Base-by-base conservation (phyloP, 495 filamentous ascomycete species). In the Margaritispora aquatica region DNA sequence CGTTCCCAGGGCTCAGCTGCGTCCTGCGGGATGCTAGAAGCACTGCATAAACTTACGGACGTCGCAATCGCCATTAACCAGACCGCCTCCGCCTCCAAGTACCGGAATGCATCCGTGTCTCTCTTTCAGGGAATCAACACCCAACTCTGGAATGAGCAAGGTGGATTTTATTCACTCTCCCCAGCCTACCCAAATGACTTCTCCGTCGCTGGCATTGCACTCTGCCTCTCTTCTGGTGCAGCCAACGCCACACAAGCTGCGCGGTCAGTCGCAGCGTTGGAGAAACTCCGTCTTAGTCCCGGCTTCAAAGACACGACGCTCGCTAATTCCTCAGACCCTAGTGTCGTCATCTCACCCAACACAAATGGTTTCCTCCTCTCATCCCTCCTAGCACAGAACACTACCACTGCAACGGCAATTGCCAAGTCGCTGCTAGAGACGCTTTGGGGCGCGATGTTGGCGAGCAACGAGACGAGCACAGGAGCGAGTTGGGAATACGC, bases 401-500 rank as follows among this genome's bases (percentile, higher is more conserved):
- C 36, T 17, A n/a, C 38, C 4, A 44, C 3, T 17, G 11, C 38
- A 15, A 44, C 38, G 19, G 17, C 38, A 3, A 41, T 57, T 21
- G 54, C 44, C 9, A 57, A 57, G 22, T 20, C 26, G 22, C 62
- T 74, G 2, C 55, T 70, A 0, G 66, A 74, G 26, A 41, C 55
- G 36, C 65, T 72, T 21, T 72, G 73, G 71, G 46, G 67, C n/a
- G 61, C 60, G 19, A 73, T 73, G 71, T 26, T 69, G 0, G 64
- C 48, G 21, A 58, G 70, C 34, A 62, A 74, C 46, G 56, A 69
- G 36, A 70, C 70, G 48, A 65, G 62, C 52, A 70, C 67, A 1
- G 72, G 72, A 21, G 65, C 72, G 19, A 51, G 60, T 50, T 76
- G 73, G 73, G 73, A 76, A 36, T 74, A 74, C 53, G 23, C 74